Base-by-base conservation (phyloP, 768 basidiomycete species). In the Lactarius sanguifluus region DNA sequence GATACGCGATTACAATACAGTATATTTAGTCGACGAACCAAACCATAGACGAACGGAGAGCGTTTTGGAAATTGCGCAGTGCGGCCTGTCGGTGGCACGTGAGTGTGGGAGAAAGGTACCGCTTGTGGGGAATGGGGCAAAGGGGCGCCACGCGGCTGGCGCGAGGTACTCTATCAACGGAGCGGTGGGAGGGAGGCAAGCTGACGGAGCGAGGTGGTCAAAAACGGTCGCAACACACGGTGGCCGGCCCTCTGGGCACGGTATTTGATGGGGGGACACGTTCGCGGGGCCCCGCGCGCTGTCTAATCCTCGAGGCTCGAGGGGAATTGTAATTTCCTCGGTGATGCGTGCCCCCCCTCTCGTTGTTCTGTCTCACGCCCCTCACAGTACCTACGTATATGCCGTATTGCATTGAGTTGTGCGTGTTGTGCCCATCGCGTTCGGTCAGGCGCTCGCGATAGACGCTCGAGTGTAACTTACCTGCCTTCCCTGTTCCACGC, bases 301-400 rank as follows among this genome's bases (percentile, higher is more conserved):
- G 16, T 50, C 58, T 60, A 63, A 59, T 64, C 66, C 62, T 67
- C 62, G 58, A 67, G 66, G 62, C 66, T 67, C 60, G 43, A 59
- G 36, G 30, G 30, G n/a, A 12, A 36, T 28, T 25, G 5, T 25
- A 52, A 16, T 34, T 16, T 36, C 56, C 57, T 47, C 28, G 56
- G 16, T 36, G 65, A 66, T 61, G 50, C 43, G 60, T 62, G n/a
- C 20, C 61, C 13, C 47, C n/a, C n/a, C 3, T 50, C 23, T 50
- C 47, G n/a, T 40, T 5, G 38, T 40, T 50, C 47, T 23, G 10
- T 52, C 50, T 52, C 50, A 52, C 50, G 50, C 23, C 50, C 50
- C 47, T 12, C 36, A 3, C 36, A 10, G 10, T 15, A 52, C 50
- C 50, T 25, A 52, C 50, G 50, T 52, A 52, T 25, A 62, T 23